A percentile compares a stretch with the other conserved stretches of the same genome.
phyloP scores from a whole-genome alignment of 306 rosid genomes.

The Amphicarpaea edgeworthii region DNA sequence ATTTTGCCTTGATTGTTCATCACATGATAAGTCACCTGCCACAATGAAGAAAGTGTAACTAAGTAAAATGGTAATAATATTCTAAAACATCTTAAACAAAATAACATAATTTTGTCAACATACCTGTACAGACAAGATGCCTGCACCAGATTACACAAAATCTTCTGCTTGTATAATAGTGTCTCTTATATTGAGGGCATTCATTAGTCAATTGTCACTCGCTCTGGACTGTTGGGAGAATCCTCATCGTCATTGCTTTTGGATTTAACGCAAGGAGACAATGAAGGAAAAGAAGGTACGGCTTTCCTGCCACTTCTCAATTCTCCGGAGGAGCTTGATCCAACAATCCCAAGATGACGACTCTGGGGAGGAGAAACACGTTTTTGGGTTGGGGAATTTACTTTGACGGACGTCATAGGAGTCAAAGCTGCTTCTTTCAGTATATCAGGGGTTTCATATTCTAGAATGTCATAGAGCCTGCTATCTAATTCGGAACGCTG shows the following conservation, averaged over 20 bases:
- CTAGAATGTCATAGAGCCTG: slow-evolving; percentile 52
- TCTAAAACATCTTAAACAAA: not conserved
- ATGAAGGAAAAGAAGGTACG: slow-evolving; percentile 69
- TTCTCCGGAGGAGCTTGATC: slow-evolving; percentile 60
- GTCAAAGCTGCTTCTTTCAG: slow-evolving; percentile 58
- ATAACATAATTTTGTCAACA: slow-evolving; percentile 25
- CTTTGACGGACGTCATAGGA: slow-evolving; percentile 54
- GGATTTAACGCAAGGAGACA: slow-evolving; percentile 61
- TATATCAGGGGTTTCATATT: slow-evolving; percentile 67
- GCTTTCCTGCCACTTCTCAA: slow-evolving; percentile 64
- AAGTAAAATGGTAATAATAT: slow-evolving; percentile 11
- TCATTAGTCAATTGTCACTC: slow-evolving; percentile 38
- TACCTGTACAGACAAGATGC: slow-evolving; percentile 37
- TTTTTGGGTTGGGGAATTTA: slow-evolving; percentile 72
- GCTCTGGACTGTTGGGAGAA: slow-evolving; percentile 33
- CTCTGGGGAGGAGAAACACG: slow-evolving; percentile 74
- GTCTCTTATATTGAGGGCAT: slow-evolving; percentile 9
- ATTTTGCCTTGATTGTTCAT: not conserved
- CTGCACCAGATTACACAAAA: slow-evolving; percentile 11
- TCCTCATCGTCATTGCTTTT: slow-evolving; percentile 42
- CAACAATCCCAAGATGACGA: slow-evolving; percentile 47
- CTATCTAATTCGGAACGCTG: slow-evolving; percentile 42
- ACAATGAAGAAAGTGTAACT: slow-evolving; percentile 14
- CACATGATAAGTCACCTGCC: slow-evolving; percentile 25
- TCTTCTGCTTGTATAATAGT: not conserved